These are phyloP conservation scores for Sarocladium kiliense DNA, from an alignment of 2,329 filamentous ascomycete species.

Conservation along the genomic window DNA sequence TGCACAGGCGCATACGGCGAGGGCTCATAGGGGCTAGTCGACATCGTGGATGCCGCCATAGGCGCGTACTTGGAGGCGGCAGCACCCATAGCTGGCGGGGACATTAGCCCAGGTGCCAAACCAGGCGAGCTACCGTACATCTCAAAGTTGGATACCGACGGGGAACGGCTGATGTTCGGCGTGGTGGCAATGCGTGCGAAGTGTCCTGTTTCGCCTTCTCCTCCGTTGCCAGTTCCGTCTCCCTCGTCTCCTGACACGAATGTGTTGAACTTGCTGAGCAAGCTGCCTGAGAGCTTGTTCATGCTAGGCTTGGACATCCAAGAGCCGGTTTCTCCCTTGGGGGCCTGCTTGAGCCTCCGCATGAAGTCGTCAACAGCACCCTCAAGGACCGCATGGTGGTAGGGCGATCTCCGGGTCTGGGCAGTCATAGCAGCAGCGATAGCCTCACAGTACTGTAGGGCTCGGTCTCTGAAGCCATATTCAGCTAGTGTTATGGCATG, in stretches of 20 bases:
- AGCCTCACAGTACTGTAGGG: conserved; percentile 85
- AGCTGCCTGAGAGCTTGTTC: conserved; percentile 86
- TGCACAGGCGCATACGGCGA: conserved; percentile 44
- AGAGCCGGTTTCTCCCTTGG: conserved; percentile 73
- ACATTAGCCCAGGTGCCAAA: conserved; percentile 22
- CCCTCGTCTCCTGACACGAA: conserved; percentile 87
- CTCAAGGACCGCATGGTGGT: conserved; percentile 75
- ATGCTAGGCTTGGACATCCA: conserved; percentile 96
- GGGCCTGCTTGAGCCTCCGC: conserved; percentile 77
- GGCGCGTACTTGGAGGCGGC: conserved; percentile 35
- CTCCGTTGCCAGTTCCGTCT: conserved; percentile 65
- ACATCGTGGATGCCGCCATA: conserved; percentile 13
- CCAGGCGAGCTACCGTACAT: conserved; percentile 56
- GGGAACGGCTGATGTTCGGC: conserved; percentile 67
- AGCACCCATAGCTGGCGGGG: conserved; percentile 24
- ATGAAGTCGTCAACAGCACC: conserved; percentile 76
- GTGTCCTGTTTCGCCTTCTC: conserved; percentile 63
- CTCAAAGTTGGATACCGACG: conserved; percentile 67
- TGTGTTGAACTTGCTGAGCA: conserved; percentile 92
- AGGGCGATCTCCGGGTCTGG: conserved; percentile 78
- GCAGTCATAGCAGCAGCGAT: conserved; percentile 71
- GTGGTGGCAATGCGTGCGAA: conserved; percentile 77
- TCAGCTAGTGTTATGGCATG: conserved; percentile 83
- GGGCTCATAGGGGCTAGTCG: conserved; percentile 25
- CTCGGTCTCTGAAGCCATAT: conserved; percentile 74